Conservation (phyloP, 768 basidiomycete genomes). For the Russula olivacea region DNA sequence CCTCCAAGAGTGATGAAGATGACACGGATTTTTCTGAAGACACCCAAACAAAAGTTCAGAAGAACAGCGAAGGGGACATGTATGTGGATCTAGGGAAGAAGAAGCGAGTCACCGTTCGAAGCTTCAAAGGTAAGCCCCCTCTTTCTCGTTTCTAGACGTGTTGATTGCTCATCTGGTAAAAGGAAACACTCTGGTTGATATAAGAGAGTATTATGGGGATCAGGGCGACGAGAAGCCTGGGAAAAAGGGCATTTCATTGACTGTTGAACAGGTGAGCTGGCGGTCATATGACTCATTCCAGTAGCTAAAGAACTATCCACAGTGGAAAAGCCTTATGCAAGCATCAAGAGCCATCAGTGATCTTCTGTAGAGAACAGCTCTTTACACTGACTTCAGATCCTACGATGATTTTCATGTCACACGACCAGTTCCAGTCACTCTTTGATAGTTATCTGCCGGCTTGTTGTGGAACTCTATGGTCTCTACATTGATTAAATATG, state of each 20-base stretch:
- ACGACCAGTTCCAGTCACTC: background rate
- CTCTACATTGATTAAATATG: conserved; percentile 23
- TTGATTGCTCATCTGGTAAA: conserved; percentile 19
- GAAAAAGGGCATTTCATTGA: conserved; percentile 73
- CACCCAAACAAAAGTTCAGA: conserved; percentile 4
- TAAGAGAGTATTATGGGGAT: conserved; percentile 63
- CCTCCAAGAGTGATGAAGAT: background rate
- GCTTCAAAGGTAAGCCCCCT: conserved; percentile 39
- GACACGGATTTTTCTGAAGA: background rate
- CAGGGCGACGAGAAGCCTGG: conserved; percentile 61
- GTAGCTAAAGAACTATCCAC: conserved; percentile 32
- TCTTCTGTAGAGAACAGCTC: conserved; percentile 8
- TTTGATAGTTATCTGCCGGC: background rate
- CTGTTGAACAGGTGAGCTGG: conserved; percentile 52
- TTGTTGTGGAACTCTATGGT: conserved; percentile 8
- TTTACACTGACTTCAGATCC: background rate
- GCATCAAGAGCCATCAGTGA: conserved; percentile 6
- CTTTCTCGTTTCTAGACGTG: conserved; percentile 28
- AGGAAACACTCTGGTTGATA: conserved; percentile 57
- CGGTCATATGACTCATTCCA: background rate
- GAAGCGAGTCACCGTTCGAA: conserved; percentile 53
- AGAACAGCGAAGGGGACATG: conserved; percentile 38
- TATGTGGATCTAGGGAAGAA: conserved; percentile 70
- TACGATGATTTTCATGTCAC: background rate
- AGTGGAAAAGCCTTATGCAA: conserved; percentile 23